These are phyloP conservation scores for Podaxis sp. DNA, from an alignment of 768 basidiomycete species.

Conservation along the genomic window DNA sequence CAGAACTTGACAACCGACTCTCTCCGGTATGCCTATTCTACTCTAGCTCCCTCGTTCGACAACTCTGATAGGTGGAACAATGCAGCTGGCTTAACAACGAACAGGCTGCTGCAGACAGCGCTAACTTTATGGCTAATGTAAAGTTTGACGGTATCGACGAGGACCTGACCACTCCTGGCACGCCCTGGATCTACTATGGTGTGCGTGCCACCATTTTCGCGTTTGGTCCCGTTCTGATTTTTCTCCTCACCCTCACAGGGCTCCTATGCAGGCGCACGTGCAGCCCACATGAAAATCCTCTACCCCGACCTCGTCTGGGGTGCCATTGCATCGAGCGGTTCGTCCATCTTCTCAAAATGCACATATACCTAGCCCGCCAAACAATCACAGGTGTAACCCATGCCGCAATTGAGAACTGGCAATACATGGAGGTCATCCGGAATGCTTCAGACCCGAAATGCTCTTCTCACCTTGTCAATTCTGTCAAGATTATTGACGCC, in stretches of 20 bases:
- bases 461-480: conserved; percentile 49
- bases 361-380: background rate
- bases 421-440: conserved; percentile 85
- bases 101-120: conserved; percentile 88
- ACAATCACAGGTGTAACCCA: conserved; percentile 68
- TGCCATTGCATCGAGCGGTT: conserved; percentile 84
- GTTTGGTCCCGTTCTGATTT: background rate
- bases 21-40: conserved; percentile 11
- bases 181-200: conserved; percentile 93
- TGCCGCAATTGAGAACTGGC: conserved; percentile 75
- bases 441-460: conserved; percentile 62
- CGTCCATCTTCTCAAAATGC: conserved; percentile 14
- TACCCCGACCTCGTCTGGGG: conserved; percentile 90
- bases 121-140: conserved; percentile 83
- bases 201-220: conserved; percentile 35
- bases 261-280: conserved; percentile 90
- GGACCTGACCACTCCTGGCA: conserved; percentile 64
- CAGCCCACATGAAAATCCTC: conserved; percentile 85
- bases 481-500: conserved; percentile 57
- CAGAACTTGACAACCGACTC: conserved; percentile 17
- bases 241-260: conserved; percentile 39
- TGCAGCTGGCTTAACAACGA: conserved; percentile 83
- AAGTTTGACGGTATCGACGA: conserved; percentile 68
- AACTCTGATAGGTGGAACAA: background rate
- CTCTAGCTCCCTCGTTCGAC: background rate